These are phyloP conservation scores for Oligophagozyma castellii DNA, from an alignment of 1,139 yeast species.

Conservation along the genomic window DNA sequence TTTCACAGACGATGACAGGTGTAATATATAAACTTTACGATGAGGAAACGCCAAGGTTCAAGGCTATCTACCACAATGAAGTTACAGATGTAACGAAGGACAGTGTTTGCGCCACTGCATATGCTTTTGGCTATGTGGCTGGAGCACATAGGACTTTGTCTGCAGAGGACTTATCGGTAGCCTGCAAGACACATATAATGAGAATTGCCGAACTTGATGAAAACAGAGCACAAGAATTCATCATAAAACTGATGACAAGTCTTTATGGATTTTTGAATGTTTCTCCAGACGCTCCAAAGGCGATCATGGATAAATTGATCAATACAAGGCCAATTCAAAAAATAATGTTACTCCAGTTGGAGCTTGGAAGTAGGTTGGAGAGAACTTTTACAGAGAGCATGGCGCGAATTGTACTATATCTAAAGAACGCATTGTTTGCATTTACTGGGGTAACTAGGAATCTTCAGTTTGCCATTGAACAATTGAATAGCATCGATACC, in stretches of 20 bases:
- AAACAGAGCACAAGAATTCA: slow-evolving; percentile 18
- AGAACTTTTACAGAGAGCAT: slow-evolving; percentile 19
- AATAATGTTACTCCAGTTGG: slow-evolving; percentile 22
- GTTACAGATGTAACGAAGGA: slow-evolving; percentile 11
- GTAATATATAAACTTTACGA: slow-evolving; percentile 14
- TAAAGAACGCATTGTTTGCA: slow-evolving; percentile 24
- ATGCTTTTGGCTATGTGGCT: slow-evolving; percentile 24
- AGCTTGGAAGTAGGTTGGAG: slow-evolving; percentile 19
- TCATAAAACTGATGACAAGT: slow-evolving; percentile 17
- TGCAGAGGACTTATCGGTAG: slow-evolving; percentile 24
- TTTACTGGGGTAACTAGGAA: slow-evolving; percentile 25
- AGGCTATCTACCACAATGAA: slow-evolving; percentile 9
- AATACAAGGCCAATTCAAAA: slow-evolving; percentile 25
- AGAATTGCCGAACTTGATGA: slow-evolving; percentile 13
- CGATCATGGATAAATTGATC: slow-evolving; percentile 24
- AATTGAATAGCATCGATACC: slow-evolving; percentile 11
- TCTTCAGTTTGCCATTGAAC: slow-evolving; percentile 24
- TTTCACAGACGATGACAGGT: slow-evolving; percentile 24
- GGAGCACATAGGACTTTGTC: slow-evolving; percentile 24
- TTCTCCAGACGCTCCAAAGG: slow-evolving; percentile 24
- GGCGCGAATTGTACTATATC: slow-evolving; percentile 21
- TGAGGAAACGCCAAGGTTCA: slow-evolving; percentile 12
- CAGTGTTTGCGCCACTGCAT: slow-evolving; percentile 19
- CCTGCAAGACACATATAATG: slow-evolving; percentile 21
- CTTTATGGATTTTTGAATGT: slow-evolving; percentile 23